Conservation (phyloP, 2,329 filamentous ascomycete genomes). For the Gaeumannomyces sp. region DNA sequence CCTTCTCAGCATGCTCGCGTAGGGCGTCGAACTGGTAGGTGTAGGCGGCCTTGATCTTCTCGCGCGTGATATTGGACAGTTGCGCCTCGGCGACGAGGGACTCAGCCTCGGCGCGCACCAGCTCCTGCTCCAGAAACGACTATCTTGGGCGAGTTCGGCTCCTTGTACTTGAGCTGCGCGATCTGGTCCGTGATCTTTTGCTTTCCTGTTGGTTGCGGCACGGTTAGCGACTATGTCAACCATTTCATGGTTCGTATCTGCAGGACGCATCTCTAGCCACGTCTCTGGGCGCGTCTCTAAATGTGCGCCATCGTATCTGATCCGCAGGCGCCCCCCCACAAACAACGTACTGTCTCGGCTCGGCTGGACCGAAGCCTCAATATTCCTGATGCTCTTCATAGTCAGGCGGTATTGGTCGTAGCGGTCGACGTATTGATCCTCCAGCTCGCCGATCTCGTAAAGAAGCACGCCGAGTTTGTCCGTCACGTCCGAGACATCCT, state of each 20-base stretch:
- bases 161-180: conserved; percentile 98
- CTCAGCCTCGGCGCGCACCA: conserved; percentile 95
- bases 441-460: conserved; percentile 96
- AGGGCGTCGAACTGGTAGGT: conserved; percentile 97
- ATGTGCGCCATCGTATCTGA: not conserved
- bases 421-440: conserved; percentile 96
- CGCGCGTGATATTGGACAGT: conserved; percentile 97
- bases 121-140: conserved; percentile 97
- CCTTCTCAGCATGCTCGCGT: conserved; percentile 95
- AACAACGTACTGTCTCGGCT: conserved; percentile 78
- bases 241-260: too few relatives aligned
- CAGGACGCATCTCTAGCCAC: too few relatives aligned
- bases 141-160: conserved; percentile 95
- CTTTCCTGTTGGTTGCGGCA: conserved; percentile 57
- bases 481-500: conserved; percentile 97
- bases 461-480: conserved; percentile 97
- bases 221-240: conserved; percentile 17
- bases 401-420: conserved; percentile 99
- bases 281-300: too few relatives aligned
- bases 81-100: conserved; percentile 98
- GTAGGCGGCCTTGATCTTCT: conserved; percentile 98
- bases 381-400: conserved; percentile 99
- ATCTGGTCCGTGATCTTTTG: conserved; percentile 99
- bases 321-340: not conserved
- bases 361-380: conserved; percentile 95